Percentiles rank a stretch among this genome's conserved stretches.
Conservation (phyloP, 176 grass and related monocot genomes). For the Hyparrhenia diplandra region DNA sequence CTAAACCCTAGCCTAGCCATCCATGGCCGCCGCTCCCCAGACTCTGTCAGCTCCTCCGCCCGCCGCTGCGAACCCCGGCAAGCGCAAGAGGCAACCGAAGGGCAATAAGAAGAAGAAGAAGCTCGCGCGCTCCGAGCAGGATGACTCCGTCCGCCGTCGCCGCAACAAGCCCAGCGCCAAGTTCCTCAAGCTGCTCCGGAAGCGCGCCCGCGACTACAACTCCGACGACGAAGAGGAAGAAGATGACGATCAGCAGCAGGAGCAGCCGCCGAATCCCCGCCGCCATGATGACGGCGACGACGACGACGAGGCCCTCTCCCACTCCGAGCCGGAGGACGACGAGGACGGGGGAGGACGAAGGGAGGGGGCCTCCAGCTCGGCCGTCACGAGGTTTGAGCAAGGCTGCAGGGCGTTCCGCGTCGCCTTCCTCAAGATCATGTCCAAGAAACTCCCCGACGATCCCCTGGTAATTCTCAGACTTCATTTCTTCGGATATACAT, state of each 20-base stretch:
- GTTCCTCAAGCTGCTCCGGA: constrained; percentile 70
- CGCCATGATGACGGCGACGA: neutral
- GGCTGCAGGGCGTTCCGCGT: constrained; percentile 78
- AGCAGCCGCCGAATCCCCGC: neutral
- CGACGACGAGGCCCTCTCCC: neutral
- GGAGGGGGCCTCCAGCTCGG: constrained; percentile 31
- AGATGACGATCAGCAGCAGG: neutral
- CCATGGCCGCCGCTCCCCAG: neutral
- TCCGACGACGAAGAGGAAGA: constrained; percentile 49
- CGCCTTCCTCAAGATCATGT: constrained; percentile 85
- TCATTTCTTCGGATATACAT: neutral
- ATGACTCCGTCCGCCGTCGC: constrained; percentile 29
- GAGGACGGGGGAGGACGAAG: neutral
- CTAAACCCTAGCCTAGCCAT: neutral
- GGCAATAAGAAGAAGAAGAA: constrained; percentile 28
- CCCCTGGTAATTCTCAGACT: constrained; percentile 55
- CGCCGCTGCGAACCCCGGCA: neutral
- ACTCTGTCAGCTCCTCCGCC: neutral
- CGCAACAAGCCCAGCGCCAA: constrained; percentile 67
- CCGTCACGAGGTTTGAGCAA: constrained; percentile 62
- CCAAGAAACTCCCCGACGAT: constrained; percentile 58
- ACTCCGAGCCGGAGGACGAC: constrained; percentile 18
- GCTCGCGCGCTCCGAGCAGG: constrained; percentile 14
- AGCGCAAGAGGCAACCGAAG: constrained; percentile 50
- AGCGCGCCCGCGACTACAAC: constrained; percentile 85